Evolutionary conservation across 371 early-diverging fungal species (phyloP).

Genomic region (Lichtheimia ramosa): DNA sequence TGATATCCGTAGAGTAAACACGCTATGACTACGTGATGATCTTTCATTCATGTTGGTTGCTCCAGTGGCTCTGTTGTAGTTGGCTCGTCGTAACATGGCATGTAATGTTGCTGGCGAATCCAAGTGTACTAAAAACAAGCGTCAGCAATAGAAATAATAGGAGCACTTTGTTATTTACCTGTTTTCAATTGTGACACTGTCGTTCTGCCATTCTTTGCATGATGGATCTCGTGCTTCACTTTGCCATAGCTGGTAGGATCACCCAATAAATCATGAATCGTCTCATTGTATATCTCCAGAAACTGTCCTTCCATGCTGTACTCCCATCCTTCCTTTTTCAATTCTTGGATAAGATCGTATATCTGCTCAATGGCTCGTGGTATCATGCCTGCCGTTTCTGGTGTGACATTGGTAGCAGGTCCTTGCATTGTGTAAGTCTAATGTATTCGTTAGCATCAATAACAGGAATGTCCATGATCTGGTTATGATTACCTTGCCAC

Average conservation of each 20-base stretch:
- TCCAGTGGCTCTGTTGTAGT: constrained; percentile 86
- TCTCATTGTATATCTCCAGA: constrained; percentile 96
- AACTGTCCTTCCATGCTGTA: constrained; percentile 85
- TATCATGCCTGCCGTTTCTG: constrained; percentile 77
- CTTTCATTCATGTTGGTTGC: constrained; percentile 93
- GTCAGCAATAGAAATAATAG: not conserved
- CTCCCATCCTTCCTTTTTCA: constrained; percentile 82
- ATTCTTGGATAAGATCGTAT: constrained; percentile 72
- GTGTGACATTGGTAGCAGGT: constrained; percentile 32
- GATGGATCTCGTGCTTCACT: constrained; percentile 83
- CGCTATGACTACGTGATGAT: constrained; percentile 95
- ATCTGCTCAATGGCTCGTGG: constrained; percentile 89
- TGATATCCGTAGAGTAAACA: constrained; percentile 80
- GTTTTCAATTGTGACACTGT: constrained; percentile 75
- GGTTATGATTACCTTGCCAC: constrained; percentile 79
- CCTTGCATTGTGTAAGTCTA: constrained; percentile 84
- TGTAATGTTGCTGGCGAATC: constrained; percentile 72
- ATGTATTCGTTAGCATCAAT: too few relatives aligned
- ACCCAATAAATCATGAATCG: constrained; percentile 70
- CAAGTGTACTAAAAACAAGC: constrained; percentile 37
- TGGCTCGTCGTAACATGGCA: constrained; percentile 71
- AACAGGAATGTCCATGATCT: not conserved
- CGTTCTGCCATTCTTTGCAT: constrained; percentile 72
- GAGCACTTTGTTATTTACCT: constrained; percentile 30
- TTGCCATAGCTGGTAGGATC: constrained; percentile 36